Evolutionary conservation across 352 stramenopile genomes (phyloP).

Genomic region (Globisporangium megalacanthum): DNA sequence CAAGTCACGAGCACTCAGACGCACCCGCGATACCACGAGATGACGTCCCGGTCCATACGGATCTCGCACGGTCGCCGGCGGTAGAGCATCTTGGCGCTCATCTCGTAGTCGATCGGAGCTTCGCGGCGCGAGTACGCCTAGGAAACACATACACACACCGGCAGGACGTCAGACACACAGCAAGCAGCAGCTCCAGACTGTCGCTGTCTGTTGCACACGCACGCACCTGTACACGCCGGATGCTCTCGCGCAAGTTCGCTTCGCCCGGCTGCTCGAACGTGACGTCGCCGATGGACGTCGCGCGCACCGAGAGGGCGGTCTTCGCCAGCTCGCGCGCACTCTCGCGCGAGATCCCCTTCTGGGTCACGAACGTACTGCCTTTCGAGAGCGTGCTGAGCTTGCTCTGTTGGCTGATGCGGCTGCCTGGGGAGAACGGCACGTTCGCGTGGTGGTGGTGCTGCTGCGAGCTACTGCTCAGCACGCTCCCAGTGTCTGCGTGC

Average conservation of each 20-base stretch:
- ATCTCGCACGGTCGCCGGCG: constrained; percentile 50
- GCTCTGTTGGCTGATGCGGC: constrained; percentile 13
- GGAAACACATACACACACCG: background rate
- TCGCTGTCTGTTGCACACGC: background rate
- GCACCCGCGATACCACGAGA: constrained; percentile 50
- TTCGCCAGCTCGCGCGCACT: constrained; percentile 64
- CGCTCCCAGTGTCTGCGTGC: constrained; percentile 1
- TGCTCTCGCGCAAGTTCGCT: constrained; percentile 60
- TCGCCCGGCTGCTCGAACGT: constrained; percentile 67
- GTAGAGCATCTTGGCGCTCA: constrained; percentile 41
- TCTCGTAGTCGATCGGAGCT: constrained; percentile 52
- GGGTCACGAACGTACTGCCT: constrained; percentile 25
- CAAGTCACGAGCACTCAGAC: background rate
- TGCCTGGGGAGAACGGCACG: constrained; percentile 13
- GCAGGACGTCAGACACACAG: no score
- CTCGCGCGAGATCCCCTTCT: constrained; percentile 31
- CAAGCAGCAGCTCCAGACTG: background rate
- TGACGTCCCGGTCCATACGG: constrained; percentile 50
- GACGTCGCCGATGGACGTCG: constrained; percentile 68
- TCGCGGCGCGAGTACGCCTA: constrained; percentile 76
- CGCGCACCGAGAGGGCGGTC: constrained; percentile 58
- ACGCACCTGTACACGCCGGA: constrained; percentile 62
- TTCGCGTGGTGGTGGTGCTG: constrained; percentile 2
- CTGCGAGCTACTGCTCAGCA: background rate
- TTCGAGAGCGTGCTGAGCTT: constrained; percentile 16